phyloP scores from a whole-genome alignment of 2,329 filamentous ascomycete species.

The Aureobasidium sp. region DNA sequence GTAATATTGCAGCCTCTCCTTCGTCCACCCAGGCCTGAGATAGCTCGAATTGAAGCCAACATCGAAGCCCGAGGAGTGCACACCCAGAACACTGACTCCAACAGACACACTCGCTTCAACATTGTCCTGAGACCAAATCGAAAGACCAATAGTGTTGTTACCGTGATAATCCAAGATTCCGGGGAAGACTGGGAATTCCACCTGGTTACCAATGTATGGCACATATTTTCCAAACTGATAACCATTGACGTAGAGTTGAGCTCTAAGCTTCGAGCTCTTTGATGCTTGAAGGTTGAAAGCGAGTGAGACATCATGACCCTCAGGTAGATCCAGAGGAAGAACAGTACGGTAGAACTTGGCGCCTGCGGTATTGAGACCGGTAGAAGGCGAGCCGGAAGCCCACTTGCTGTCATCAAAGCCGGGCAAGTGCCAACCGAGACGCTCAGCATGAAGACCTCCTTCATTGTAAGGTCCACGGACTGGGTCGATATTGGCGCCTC shows the following conservation, averaged over 20 bases:
- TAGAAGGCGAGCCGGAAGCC: constrained; percentile 31
- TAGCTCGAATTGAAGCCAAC: constrained; percentile 18
- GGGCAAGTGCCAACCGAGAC: constrained; percentile 51
- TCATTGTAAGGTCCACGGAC: constrained; percentile 49
- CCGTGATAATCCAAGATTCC: constrained; percentile 51
- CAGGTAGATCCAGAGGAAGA: constrained; percentile 42
- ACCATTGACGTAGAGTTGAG: constrained; percentile 53
- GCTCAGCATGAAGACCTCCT: constrained; percentile 49
- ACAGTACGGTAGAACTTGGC: constrained; percentile 49
- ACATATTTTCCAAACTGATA: constrained; percentile 53
- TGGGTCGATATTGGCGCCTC: constrained; percentile 44
- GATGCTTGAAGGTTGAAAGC: constrained; percentile 45
- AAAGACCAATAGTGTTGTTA: constrained; percentile 49
- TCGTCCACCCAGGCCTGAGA: constrained; percentile 43
- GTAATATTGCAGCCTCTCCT: constrained; percentile 28
- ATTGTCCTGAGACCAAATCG: constrained; percentile 51
- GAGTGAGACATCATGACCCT: constrained; percentile 46
- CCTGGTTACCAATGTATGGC: constrained; percentile 53
- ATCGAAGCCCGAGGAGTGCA: constrained; percentile 42
- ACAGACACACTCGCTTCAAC: constrained; percentile 39
- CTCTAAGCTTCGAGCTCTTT: constrained; percentile 39
- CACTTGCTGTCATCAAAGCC: constrained; percentile 38
- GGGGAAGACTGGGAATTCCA: constrained; percentile 51
- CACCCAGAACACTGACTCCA: constrained; percentile 39
- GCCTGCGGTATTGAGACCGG: constrained; percentile 35